A percentile compares a stretch with the other conserved stretches of the same genome.
phyloP scores from a whole-genome alignment of 345 rosid species.

The Eucalyptus shirleyi region DNA sequence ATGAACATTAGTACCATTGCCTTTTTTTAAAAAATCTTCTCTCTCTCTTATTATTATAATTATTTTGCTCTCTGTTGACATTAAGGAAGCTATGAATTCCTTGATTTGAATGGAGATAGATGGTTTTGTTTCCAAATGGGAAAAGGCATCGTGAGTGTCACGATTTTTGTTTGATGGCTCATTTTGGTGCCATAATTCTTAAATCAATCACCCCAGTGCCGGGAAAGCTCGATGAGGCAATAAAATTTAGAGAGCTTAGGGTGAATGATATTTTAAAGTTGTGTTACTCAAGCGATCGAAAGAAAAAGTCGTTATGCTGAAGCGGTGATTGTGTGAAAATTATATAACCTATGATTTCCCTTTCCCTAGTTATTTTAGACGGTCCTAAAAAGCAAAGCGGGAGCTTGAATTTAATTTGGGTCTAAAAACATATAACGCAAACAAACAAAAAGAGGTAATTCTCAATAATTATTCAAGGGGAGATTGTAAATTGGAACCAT shows the following conservation, averaged over 20 bases:
- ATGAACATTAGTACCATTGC: neutral
- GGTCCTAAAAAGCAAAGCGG: too few species aligned
- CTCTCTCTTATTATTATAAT: neutral
- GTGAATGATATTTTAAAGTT: neutral
- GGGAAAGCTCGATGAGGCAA: too few species aligned
- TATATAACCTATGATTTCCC: fast-evolving
- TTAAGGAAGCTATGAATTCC: neutral
- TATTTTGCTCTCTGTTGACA: neutral
- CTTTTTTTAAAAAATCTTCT: too few species aligned
- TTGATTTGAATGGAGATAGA: neutral
- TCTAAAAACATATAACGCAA: neutral
- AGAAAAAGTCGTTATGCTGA: fast-evolving
- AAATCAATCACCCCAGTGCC: fast-evolving
- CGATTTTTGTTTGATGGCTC: fast-evolving
- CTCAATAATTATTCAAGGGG: neutral
- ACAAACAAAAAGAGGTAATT: neutral
- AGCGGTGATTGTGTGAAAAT: fast-evolving
- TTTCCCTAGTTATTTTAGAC: neutral
- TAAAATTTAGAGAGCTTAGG: neutral
- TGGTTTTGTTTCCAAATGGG: neutral
- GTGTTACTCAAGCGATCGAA: neutral
- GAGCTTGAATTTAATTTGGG: fast-evolving
- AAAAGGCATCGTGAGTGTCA: neutral
- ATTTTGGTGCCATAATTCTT: neutral
- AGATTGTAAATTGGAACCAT: neutral